phyloP scores from a whole-genome alignment of 169 alveolate genomes.

The Babesia bigemina region DNA sequence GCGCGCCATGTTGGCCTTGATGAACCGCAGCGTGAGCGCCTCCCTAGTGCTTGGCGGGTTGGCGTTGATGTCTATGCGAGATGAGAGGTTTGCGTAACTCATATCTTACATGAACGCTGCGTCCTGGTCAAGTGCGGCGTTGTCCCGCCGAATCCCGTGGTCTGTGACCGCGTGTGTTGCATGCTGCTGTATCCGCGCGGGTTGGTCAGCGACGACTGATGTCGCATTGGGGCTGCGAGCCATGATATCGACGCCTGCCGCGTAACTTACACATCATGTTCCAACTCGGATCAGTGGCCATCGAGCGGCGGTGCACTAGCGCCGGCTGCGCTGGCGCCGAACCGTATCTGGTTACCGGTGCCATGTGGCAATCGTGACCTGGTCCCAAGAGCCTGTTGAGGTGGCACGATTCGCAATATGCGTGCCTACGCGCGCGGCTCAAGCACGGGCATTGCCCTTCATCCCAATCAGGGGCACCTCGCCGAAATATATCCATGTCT shows the following conservation, averaged over 20 bases:
- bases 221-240: not conserved
- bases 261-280: not conserved
- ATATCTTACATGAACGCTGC: constrained; percentile 25
- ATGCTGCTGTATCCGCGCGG: not conserved
- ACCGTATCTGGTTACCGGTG: constrained; percentile 1
- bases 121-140: constrained; percentile 21
- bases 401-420: not conserved
- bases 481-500: not conserved
- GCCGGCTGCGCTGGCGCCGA: not conserved
- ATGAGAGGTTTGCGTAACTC: not conserved
- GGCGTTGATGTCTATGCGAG: constrained; percentile 15
- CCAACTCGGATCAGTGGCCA: not conserved
- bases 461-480: not conserved
- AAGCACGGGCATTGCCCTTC: not conserved
- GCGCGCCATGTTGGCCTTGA: constrained; percentile 35
- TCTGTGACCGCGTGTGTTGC: not conserved
- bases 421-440: not conserved
- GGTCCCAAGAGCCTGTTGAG: not conserved
- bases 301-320: constrained; percentile 12
- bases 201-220: not conserved
- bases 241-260: not conserved
- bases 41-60: constrained; percentile 43
- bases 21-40: constrained; percentile 38
- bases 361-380: not conserved
- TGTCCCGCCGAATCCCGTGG: not conserved